phyloP scores from a whole-genome alignment of 371 early-diverging fungal genomes.

The Zychaea mexicana region DNA sequence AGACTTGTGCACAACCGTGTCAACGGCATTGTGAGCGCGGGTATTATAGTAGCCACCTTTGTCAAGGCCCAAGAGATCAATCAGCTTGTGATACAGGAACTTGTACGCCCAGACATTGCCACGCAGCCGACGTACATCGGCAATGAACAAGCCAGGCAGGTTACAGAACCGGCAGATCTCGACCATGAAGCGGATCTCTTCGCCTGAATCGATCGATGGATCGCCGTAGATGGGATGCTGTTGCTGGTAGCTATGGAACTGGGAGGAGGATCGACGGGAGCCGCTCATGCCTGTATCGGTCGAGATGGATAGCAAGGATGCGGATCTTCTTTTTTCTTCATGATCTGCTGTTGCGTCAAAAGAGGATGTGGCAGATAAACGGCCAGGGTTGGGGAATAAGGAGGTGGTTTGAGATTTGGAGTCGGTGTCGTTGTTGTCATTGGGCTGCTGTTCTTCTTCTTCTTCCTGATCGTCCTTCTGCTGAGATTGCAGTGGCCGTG shows the following conservation, averaged over 20 bases:
- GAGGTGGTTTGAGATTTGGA: neutral
- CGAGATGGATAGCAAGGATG: constrained; percentile 6
- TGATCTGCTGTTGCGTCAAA: too few species aligned
- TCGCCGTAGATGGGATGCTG: constrained; percentile 92
- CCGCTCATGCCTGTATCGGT: neutral
- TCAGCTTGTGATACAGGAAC: constrained; percentile 78
- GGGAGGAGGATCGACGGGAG: too few species aligned
- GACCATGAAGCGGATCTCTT: constrained; percentile 78
- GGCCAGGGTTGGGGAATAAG: constrained; percentile 17
- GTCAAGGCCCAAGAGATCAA: constrained; percentile 53
- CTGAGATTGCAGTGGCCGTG: neutral
- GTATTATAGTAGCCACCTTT: constrained; percentile 4
- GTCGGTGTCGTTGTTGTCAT: neutral
- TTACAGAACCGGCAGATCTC: constrained; percentile 89
- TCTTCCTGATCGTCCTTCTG: neutral
- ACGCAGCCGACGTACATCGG: constrained; percentile 81
- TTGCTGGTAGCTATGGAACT: neutral
- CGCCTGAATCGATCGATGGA: constrained; percentile 79
- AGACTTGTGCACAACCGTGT: neutral
- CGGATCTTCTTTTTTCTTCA: neutral
- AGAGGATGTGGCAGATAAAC: constrained; percentile 9
- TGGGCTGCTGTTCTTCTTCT: neutral
- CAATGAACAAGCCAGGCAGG: constrained; percentile 80
- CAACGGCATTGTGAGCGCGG: too few species aligned
- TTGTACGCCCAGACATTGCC: constrained; percentile 94